Conservation (phyloP, 2,329 filamentous ascomycete species). For the Pseudocercospora macadamiae region DNA sequence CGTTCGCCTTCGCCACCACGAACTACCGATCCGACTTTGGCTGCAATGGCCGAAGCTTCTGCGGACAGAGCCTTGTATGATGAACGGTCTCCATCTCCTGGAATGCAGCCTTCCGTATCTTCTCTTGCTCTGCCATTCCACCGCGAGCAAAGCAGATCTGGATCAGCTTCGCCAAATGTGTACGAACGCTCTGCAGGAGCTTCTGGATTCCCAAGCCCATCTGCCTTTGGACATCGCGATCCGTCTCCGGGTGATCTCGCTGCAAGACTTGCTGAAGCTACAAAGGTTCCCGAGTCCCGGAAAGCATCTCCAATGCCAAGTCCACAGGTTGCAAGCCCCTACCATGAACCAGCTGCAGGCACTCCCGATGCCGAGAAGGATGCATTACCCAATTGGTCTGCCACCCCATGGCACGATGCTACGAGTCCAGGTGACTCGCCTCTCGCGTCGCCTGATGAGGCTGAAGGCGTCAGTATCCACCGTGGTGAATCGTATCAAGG, state of each 20-base stretch:
- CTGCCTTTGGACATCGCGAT: background rate
- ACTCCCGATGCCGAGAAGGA: conserved; percentile 3
- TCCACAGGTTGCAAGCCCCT: conserved; percentile 1
- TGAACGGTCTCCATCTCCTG: conserved; percentile 4
- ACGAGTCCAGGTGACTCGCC: conserved; percentile 8
- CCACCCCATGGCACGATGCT: conserved; percentile 3
- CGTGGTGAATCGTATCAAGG: conserved; percentile 1
- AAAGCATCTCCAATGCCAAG: background rate
- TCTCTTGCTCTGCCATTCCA: conserved; percentile 9
- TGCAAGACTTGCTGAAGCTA: background rate
- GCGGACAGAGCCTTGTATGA: background rate
- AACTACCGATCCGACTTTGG: background rate
- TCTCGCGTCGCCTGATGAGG: background rate
- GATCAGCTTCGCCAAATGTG: background rate
- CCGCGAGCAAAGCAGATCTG: background rate
- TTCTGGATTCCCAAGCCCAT: background rate
- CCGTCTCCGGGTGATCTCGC: conserved; percentile 1
- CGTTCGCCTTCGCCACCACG: background rate
- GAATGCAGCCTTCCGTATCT: conserved; percentile 1
- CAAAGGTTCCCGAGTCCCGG: background rate
- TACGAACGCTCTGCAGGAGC: background rate
- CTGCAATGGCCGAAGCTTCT: conserved; percentile 1
- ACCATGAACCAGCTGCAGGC: background rate
- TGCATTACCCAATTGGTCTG: background rate
- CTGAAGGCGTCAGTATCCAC: background rate